A percentile compares a stretch with the other conserved stretches of the same genome.
These are phyloP conservation scores for Phlegmacium glaucopus DNA, from an alignment of 768 basidiomycete species.

Conservation along the genomic window DNA sequence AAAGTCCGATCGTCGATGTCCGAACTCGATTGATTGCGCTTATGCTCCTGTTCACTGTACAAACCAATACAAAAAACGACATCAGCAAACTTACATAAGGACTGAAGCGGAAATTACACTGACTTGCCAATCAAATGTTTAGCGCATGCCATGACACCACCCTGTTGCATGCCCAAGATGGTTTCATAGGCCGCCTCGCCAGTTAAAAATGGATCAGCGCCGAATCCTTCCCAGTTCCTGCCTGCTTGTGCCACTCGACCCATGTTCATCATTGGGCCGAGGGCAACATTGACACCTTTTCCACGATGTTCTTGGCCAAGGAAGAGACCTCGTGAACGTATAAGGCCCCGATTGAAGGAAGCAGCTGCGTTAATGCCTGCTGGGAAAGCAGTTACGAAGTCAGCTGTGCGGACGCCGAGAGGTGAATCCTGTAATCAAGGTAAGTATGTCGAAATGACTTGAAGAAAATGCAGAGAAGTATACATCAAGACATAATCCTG, in stretches of 20 bases:
- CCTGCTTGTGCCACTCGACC: constrained; percentile 76
- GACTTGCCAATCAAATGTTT: constrained; percentile 82
- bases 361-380: constrained; percentile 81
- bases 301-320: constrained; percentile 82
- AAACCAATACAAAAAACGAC: neutral
- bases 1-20: constrained; percentile 79
- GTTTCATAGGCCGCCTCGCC: constrained; percentile 81
- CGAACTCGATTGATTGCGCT: constrained; percentile 51
- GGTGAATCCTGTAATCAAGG: constrained; percentile 52
- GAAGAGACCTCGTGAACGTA: constrained; percentile 70
- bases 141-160: constrained; percentile 82
- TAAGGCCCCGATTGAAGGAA: constrained; percentile 77
- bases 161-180: constrained; percentile 73
- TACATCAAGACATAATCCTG: constrained; percentile 72
- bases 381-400: constrained; percentile 78
- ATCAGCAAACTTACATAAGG: neutral
- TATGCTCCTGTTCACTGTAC: constrained; percentile 65
- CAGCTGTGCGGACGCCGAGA: constrained; percentile 72
- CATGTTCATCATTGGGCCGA: constrained; percentile 87
- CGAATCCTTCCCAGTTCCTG: constrained; percentile 95
- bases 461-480: constrained; percentile 1
- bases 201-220: constrained; percentile 83
- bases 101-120: constrained; percentile 15
- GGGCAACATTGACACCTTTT: constrained; percentile 81
- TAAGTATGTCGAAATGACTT: neutral